These are phyloP conservation scores for Aspergillus ochraceus DNA, from an alignment of 2,329 filamentous ascomycete genomes.

Conservation along the genomic window DNA sequence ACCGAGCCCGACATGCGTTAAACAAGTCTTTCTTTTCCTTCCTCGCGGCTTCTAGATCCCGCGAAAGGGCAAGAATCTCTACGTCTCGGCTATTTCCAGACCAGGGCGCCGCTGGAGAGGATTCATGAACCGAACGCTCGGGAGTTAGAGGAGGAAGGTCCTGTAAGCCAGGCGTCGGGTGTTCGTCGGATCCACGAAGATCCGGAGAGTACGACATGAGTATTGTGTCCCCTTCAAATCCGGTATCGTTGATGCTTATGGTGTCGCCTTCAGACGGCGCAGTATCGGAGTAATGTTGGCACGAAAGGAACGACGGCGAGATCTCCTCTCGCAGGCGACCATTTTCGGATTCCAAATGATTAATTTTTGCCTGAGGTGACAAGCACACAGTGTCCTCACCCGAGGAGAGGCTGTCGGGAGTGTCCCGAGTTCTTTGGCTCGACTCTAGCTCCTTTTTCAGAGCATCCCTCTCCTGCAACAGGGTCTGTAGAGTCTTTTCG, in stretches of 20 bases:
- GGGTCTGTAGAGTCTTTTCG: conserved; percentile 24
- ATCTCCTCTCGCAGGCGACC: conserved; percentile 20
- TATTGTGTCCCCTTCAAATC: conserved; percentile 25
- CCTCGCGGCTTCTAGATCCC: conserved; percentile 40
- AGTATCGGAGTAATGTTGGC: conserved; percentile 3
- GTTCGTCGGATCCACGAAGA: conserved; percentile 19
- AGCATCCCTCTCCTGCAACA: conserved; percentile 29
- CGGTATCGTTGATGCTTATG: conserved; percentile 31
- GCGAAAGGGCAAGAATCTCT: conserved; percentile 31
- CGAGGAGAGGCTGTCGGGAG: conserved; percentile 6
- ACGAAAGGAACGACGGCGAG: conserved; percentile 13
- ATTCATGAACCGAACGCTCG: conserved; percentile 12
- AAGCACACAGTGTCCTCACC: conserved; percentile 20
- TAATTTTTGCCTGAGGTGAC: conserved; percentile 15
- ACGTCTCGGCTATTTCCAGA: conserved; percentile 16
- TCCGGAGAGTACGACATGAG: conserved; percentile 35
- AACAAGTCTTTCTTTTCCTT: conserved; percentile 43
- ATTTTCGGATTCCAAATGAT: conserved; percentile 22
- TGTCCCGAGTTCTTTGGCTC: conserved; percentile 12
- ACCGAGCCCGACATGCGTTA: conserved; percentile 36
- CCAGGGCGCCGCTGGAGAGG: conserved; percentile 19
- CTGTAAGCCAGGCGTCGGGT: conserved; percentile 15
- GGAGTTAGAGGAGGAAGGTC: conserved; percentile 18
- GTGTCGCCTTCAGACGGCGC: conserved; percentile 21
- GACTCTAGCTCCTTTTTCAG: conserved; percentile 28